phyloP scores from a whole-genome alignment of 495 filamentous ascomycete genomes.

The Filosporella fistucella region DNA sequence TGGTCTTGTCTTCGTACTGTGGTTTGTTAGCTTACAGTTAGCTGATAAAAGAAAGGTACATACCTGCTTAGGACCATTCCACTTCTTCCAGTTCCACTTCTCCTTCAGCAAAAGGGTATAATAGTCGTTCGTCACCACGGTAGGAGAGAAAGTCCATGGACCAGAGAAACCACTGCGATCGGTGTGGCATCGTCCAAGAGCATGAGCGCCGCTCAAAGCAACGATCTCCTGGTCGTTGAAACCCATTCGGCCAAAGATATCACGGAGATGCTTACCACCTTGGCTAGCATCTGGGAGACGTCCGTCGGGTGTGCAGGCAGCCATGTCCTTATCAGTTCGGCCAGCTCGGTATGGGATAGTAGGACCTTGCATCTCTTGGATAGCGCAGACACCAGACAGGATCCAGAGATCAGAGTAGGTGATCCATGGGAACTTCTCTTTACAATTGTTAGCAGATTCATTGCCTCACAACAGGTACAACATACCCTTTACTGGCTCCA shows the following conservation, averaged over 20 bases:
- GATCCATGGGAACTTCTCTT: constrained; percentile 90
- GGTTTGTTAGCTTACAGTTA: constrained; percentile 3
- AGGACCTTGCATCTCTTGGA: constrained; percentile 95
- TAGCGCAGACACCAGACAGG: constrained; percentile 74
- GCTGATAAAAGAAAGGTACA: not conserved
- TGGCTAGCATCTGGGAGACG: constrained; percentile 88
- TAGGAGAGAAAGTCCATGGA: constrained; percentile 96
- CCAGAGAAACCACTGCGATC: constrained; percentile 87
- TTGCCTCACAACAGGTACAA: constrained; percentile 4
- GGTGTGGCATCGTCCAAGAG: constrained; percentile 86
- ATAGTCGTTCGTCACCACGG: constrained; percentile 91
- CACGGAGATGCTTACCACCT: constrained; percentile 77
- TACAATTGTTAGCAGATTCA: constrained; percentile 28
- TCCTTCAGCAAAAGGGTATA: constrained; percentile 82
- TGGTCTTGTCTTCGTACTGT: constrained; percentile 79
- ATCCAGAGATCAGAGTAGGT: constrained; percentile 96
- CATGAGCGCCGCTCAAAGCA: constrained; percentile 84
- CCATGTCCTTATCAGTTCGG: constrained; percentile 74
- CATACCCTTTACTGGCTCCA: constrained; percentile 81
- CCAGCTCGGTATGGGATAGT: constrained; percentile 86
- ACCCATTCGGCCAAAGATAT: constrained; percentile 95
- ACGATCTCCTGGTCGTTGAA: constrained; percentile 98
- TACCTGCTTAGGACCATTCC: constrained; percentile 74
- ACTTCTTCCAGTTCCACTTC: constrained; percentile 92
- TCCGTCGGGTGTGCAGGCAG: constrained; percentile 89